Conservation (phyloP, 352 stramenopile species). For the Hyaloperonospora arabidopsidis region DNA sequence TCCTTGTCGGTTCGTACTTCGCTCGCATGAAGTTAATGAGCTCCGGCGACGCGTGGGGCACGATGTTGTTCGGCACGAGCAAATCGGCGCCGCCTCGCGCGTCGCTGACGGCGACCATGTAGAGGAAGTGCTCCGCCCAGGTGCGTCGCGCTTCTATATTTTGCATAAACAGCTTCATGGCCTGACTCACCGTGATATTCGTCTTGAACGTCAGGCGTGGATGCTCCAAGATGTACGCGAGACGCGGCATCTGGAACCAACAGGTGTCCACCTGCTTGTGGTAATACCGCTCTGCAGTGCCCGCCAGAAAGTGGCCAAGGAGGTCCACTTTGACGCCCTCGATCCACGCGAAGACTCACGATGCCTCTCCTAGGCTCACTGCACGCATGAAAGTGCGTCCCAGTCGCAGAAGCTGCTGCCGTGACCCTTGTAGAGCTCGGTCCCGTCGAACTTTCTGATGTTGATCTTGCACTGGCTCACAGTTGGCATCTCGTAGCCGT, state of each 20-base stretch:
- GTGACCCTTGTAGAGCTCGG: background rate
- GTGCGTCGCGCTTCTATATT: background rate
- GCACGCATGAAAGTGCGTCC: no score
- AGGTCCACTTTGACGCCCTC: background rate
- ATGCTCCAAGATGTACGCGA: background rate
- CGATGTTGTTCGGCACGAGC: slow-evolving; percentile 15
- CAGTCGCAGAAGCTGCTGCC: background rate
- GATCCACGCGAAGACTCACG: no score
- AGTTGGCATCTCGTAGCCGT: no score
- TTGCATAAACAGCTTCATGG: slow-evolving; percentile 2
- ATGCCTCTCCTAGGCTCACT: no score
- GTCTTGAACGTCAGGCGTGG: background rate
- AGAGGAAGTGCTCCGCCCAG: slow-evolving; percentile 8
- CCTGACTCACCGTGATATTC: slow-evolving; percentile 1
- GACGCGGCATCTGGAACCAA: background rate
- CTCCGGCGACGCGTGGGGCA: slow-evolving; percentile 12
- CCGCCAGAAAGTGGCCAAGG: background rate
- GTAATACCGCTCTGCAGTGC: slow-evolving; percentile 1
- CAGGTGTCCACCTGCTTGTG: no score
- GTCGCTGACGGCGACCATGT: background rate
- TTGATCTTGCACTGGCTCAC: background rate
- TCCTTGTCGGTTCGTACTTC: slow-evolving; percentile 1
- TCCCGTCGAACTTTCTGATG: background rate
- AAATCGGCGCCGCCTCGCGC: slow-evolving; percentile 4
- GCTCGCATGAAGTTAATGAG: slow-evolving; percentile 10